phyloP scores from a whole-genome alignment of 441 rosid genomes.

The Lagerstroemia fauriei region DNA sequence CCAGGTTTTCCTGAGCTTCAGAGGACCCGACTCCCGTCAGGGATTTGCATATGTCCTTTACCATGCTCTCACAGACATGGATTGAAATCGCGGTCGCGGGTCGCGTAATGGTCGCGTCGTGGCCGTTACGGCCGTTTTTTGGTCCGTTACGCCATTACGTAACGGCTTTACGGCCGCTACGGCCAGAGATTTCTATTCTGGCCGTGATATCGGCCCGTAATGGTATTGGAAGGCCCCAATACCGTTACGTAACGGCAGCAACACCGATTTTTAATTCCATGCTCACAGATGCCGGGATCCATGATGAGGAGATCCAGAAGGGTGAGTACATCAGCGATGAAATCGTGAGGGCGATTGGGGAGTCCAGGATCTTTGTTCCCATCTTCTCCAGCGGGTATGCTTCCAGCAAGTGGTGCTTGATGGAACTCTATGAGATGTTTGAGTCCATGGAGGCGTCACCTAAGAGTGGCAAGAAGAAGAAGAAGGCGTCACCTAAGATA shows the following conservation, averaged over 20 bases:
- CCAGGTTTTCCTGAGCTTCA: not conserved
- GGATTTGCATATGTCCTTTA: not conserved
- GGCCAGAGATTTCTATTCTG: too few relatives aligned
- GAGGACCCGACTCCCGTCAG: not conserved
- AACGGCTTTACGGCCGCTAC: too few relatives aligned
- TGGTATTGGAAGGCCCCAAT: too few relatives aligned
- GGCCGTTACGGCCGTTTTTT: too few relatives aligned
- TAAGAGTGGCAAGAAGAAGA: not conserved
- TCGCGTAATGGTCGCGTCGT: too few relatives aligned
- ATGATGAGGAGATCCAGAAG: not conserved
- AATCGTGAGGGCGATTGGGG: not conserved
- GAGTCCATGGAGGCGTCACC: not conserved
- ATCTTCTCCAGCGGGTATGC: not conserved
- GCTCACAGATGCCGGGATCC: not conserved
- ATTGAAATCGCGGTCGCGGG: too few relatives aligned
- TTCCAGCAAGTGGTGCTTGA: conserved; percentile 9
- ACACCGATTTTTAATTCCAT: too few relatives aligned
- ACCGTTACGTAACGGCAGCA: too few relatives aligned
- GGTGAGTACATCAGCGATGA: not conserved
- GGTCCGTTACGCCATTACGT: too few relatives aligned
- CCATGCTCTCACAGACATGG: too few relatives aligned
- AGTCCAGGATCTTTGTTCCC: not conserved
- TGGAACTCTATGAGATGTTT: not conserved
- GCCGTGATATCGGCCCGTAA: too few relatives aligned
- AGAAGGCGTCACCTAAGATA: too few relatives aligned